Base-by-base conservation (phyloP, 306 rosid species). In the Begonia loranthoides region DNA sequence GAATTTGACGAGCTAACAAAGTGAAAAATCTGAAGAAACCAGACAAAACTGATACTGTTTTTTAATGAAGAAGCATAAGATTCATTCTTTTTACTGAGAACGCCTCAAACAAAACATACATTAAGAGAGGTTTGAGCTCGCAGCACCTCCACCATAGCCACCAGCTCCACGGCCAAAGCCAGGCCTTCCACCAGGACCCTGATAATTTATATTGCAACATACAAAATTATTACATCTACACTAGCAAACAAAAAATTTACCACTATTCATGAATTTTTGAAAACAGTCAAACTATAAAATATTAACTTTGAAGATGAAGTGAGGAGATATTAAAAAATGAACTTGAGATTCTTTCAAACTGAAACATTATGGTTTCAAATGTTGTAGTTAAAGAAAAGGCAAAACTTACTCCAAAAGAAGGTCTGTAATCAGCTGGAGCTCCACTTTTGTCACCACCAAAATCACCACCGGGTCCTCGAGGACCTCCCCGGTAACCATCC, bases 151-250 rank as follows among this genome's bases (percentile, higher is more conserved):
- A 1, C 64, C 60, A 41, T 12, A 71, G 10, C 82, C 64, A 36
- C 87, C 93, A 33, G 84, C 55, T 56, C 93, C 93, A 39, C 93
- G 87, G 43, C 93, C 87, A 3, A 79, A 83, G 33, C 93, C 93
- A 50, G 93, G 70, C 67, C 87, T 73, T 66, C 84, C 93, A 4
- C 87, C 79, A 66, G 87, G 58, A 61, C 80, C 86, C 93, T 82
- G 67, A 45, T 55, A n/a, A 15, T 13, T 3, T 3, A 28, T 28
- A 28, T 28, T 2, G 3, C 34, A 28, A 28, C 5, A 28, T 28
- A 28, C 34, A 3, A 28, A 28, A 28, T 28, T 6, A 28, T 3
- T 28, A 28, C 34, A 28, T n/a, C n/a, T n/a, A n/a, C n/a, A n/a
- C n/a, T n/a, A n/a, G n/a, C n/a, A n/a, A n/a, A n/a, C n/a, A n/a